A percentile compares a stretch with the other conserved stretches of the same genome.
phyloP scores from a whole-genome alignment of 495 filamentous ascomycete species.

The Clohesyomyces aquaticus region DNA sequence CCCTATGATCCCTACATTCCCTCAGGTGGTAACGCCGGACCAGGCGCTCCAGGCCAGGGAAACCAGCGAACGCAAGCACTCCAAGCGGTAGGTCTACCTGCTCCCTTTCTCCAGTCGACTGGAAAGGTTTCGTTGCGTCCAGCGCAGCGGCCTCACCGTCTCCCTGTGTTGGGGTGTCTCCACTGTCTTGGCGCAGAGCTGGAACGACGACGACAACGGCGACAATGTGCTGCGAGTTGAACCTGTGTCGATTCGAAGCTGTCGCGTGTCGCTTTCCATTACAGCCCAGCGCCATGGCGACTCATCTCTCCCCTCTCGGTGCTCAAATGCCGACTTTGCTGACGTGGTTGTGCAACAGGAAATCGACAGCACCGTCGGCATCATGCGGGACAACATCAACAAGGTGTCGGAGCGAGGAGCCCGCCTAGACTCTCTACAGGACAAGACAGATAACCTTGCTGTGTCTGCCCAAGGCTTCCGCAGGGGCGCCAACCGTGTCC shows the following conservation, averaged over 20 bases:
- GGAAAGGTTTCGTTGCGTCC: neutral
- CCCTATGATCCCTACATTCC: conserved; percentile 95
- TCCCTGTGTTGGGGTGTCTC: neutral
- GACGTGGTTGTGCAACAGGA: conserved; percentile 61
- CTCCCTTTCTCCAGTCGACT: neutral
- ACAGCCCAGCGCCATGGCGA: too few relatives aligned
- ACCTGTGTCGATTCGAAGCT: too few relatives aligned
- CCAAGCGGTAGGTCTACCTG: conserved; percentile 70
- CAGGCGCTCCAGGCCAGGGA: conserved; percentile 59
- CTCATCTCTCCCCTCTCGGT: too few relatives aligned
- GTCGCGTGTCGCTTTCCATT: too few relatives aligned
- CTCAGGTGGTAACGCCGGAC: conserved; percentile 55
- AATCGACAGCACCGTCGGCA: conserved; percentile 92
- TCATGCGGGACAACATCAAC: conserved; percentile 94
- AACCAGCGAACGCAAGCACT: conserved; percentile 71
- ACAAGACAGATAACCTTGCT: conserved; percentile 94
- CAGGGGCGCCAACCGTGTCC: conserved; percentile 89
- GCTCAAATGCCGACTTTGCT: conserved; percentile 9
- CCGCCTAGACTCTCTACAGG: conserved; percentile 83
- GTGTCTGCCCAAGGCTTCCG: conserved; percentile 91
- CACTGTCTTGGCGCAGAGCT: conserved; percentile 5
- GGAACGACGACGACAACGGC: neutral
- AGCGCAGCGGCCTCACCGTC: neutral
- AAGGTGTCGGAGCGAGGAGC: conserved; percentile 91
- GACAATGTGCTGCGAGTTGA: neutral